Percentiles rank a stretch among this genome's conserved stretches.
These are phyloP conservation scores for Abortiporus biennis DNA, from an alignment of 1,284 basidiomycete species.

Conservation along the genomic window DNA sequence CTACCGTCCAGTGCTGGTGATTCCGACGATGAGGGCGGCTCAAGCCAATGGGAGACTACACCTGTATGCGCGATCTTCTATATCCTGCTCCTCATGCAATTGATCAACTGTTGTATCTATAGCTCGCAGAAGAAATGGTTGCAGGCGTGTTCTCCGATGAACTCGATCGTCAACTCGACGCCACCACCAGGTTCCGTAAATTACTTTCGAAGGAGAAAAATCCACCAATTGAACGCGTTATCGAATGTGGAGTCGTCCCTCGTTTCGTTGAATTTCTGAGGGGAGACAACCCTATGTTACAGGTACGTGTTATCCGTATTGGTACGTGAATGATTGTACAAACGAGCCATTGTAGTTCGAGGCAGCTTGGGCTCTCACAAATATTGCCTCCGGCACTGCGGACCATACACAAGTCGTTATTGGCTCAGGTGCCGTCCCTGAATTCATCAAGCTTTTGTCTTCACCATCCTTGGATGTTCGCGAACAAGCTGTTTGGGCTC, in stretches of 20 bases:
- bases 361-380: slow-evolving; percentile 99
- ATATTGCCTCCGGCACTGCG: slow-evolving; percentile 98
- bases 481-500: slow-evolving; percentile 95
- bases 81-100: slow-evolving; percentile 1
- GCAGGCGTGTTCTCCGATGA: slow-evolving; percentile 90
- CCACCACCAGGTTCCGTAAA: slow-evolving; percentile 97
- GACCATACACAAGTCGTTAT: slow-evolving; percentile 99
- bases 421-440: slow-evolving; percentile 90
- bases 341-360: slow-evolving; percentile 72
- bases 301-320: slow-evolving; percentile 49
- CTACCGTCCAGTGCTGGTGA: slow-evolving; percentile 67
- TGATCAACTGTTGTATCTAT: slow-evolving; percentile 13
- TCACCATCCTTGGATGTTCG: slow-evolving; percentile 88
- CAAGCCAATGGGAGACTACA: slow-evolving; percentile 69
- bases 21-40: slow-evolving; percentile 81
- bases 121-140: slow-evolving; percentile 93
- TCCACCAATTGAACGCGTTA: slow-evolving; percentile 98
- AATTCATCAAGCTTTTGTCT: slow-evolving; percentile 92
- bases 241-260: slow-evolving; percentile 95
- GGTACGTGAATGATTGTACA: slow-evolving; percentile 6
- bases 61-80: slow-evolving; percentile 48
- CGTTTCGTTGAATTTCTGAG: slow-evolving; percentile 96
- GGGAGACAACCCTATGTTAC: slow-evolving; percentile 89
- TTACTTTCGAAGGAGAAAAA: slow-evolving; percentile 99
- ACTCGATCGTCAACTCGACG: slow-evolving; percentile 87